phyloP scores from a whole-genome alignment of 2,329 filamentous ascomycete species.

The Exophiala spinifera region DNA sequence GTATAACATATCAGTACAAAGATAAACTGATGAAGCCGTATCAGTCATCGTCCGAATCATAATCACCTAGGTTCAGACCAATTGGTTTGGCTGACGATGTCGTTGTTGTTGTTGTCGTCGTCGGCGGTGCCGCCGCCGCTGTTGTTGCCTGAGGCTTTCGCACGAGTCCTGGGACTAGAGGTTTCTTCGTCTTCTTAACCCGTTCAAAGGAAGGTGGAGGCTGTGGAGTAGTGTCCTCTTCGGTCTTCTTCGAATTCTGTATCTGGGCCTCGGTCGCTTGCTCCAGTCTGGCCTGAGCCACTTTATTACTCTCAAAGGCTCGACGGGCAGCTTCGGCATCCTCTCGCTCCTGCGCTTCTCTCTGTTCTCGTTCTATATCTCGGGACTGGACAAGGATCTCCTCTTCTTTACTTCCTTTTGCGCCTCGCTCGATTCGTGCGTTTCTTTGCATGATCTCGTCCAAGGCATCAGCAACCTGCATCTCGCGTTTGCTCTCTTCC shows the following conservation, averaged over 20 bases:
- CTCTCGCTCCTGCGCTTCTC: slow-evolving; percentile 68
- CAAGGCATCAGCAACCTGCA: slow-evolving; percentile 92
- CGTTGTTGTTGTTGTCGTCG: slow-evolving; percentile 1
- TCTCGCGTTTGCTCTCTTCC: slow-evolving; percentile 85
- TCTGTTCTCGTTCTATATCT: slow-evolving; percentile 56
- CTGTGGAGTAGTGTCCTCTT: slow-evolving; percentile 25
- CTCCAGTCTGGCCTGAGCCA: slow-evolving; percentile 52
- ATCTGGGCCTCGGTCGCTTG: slow-evolving; percentile 49
- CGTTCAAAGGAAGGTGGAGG: slow-evolving; percentile 68
- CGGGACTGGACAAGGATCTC: slow-evolving; percentile 56
- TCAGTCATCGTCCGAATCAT: slow-evolving; percentile 28
- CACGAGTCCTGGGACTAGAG: slow-evolving; percentile 68
- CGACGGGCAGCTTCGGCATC: slow-evolving; percentile 75
- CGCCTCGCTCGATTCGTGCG: slow-evolving; percentile 76
- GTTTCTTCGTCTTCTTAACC: slow-evolving; percentile 82
- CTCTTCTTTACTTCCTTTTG: slow-evolving; percentile 61
- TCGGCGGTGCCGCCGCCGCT: background rate
- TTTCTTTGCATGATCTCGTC: slow-evolving; percentile 93
- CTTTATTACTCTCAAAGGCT: slow-evolving; percentile 68
- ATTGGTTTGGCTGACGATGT: slow-evolving; percentile 2
- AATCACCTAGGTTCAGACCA: slow-evolving; percentile 25
- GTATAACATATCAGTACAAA: no score
- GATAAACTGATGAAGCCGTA: background rate
- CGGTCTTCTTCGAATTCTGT: slow-evolving; percentile 32
- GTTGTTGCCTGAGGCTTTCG: slow-evolving; percentile 58